phyloP scores from a whole-genome alignment of 768 basidiomycete species.

The Pulveroboletus sp. region DNA sequence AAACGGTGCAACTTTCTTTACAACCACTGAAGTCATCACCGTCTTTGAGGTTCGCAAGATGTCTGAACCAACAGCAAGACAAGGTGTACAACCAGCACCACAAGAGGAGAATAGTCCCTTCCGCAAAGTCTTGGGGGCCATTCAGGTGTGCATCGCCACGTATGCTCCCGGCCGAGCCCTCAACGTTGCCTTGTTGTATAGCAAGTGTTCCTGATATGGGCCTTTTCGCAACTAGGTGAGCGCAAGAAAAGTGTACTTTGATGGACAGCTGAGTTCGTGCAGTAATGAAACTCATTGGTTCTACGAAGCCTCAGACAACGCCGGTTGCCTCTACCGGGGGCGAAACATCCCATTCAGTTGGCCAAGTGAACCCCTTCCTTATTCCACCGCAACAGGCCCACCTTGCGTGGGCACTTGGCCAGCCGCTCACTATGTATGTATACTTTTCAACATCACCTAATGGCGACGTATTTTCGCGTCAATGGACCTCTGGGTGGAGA shows the following conservation, averaged over 20 bases:
- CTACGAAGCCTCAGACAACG: conserved; percentile 33
- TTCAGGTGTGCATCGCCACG: conserved; percentile 36
- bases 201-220: conserved; percentile 69
- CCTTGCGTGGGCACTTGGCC: conserved; percentile 58
- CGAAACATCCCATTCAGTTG: conserved; percentile 9
- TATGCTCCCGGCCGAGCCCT: background rate
- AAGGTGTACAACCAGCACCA: conserved; percentile 12
- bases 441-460: conserved; percentile 64
- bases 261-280: background rate
- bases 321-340: conserved; percentile 24
- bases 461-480: conserved; percentile 54
- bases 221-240: conserved; percentile 62
- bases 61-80: conserved; percentile 25
- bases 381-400: conserved; percentile 50
- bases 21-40: background rate
- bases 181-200: conserved; percentile 24
- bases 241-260: background rate
- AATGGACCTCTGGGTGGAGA: conserved; percentile 47
- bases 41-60: conserved; percentile 10
- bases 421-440: conserved; percentile 65
- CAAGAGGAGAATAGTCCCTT: conserved; percentile 34
- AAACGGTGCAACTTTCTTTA: background rate
- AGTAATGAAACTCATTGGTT: conserved; percentile 44
- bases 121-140: conserved; percentile 34
- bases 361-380: conserved; percentile 41